Evolutionary conservation across 805 yeast species (phyloP).

Genomic region (Ogataea trehalophila): DNA sequence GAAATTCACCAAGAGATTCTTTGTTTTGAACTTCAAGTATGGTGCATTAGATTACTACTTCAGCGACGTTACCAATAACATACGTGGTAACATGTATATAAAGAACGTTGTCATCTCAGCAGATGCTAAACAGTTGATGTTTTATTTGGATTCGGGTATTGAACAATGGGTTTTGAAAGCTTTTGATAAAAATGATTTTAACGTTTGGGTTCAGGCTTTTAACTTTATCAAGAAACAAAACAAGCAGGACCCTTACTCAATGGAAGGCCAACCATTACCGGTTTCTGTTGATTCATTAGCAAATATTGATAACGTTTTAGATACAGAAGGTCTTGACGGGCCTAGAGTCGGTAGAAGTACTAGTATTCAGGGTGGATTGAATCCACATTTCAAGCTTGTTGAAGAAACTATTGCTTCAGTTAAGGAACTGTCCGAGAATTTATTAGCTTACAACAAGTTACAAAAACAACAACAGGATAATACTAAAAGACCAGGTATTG

Average conservation of each 20-base stretch:
- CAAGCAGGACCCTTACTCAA: slow-evolving; percentile 7
- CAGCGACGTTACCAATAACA: slow-evolving; percentile 62
- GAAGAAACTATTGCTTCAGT: slow-evolving; percentile 15
- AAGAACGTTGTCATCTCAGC: slow-evolving; percentile 80
- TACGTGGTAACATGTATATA: slow-evolving; percentile 91
- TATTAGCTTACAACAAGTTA: not conserved
- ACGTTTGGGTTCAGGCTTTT: slow-evolving; percentile 78
- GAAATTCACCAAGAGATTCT: slow-evolving; percentile 82
- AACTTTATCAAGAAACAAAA: slow-evolving; percentile 41
- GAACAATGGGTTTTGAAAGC: slow-evolving; percentile 90
- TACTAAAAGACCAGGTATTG: slow-evolving; percentile 5
- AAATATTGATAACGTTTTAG: no score
- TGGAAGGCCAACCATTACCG: not conserved
- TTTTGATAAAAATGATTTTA: slow-evolving; percentile 56
- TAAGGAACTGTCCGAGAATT: slow-evolving; percentile 12
- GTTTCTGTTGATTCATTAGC: no score
- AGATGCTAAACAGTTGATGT: slow-evolving; percentile 56
- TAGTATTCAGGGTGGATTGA: slow-evolving; percentile 1
- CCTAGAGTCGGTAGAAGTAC: slow-evolving; percentile 17
- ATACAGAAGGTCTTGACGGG: slow-evolving; percentile 4
- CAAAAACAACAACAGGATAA: slow-evolving; percentile 2
- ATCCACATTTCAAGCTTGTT: slow-evolving; percentile 11
- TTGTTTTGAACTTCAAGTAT: slow-evolving; percentile 73
- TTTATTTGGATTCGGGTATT: slow-evolving; percentile 89
- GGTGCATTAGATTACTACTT: slow-evolving; percentile 80